These are phyloP conservation scores for Trypanosoma melophagium DNA, from an alignment of 208 protist genomes.

Conservation along the genomic window DNA sequence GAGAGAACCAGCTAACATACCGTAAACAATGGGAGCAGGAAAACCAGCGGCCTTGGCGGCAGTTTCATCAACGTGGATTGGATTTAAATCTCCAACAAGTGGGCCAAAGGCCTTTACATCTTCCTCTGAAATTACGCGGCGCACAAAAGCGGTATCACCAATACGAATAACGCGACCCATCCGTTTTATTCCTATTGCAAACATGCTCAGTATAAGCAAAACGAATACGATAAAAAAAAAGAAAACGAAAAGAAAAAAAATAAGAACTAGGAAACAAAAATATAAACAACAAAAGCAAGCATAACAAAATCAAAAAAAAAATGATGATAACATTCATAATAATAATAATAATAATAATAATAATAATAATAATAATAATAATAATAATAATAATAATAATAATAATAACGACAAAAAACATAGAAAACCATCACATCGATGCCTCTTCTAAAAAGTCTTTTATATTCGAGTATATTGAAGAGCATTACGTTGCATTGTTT, in stretches of 20 bases:
- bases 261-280: no score
- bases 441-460: not conserved
- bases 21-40: slow-evolving; percentile 71
- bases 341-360: not conserved
- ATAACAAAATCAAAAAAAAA: no score
- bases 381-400: not conserved
- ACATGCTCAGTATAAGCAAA: slow-evolving; percentile 20
- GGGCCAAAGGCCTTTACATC: slow-evolving; percentile 73
- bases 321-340: not conserved
- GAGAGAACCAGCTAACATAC: slow-evolving; percentile 81
- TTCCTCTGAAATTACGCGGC: slow-evolving; percentile 42
- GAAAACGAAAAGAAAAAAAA: not conserved
- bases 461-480: slow-evolving; percentile 86
- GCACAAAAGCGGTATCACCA: slow-evolving; percentile 50
- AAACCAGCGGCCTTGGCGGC: slow-evolving; percentile 82
- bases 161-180: slow-evolving; percentile 58
- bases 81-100: slow-evolving; percentile 82
- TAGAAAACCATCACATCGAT: no score
- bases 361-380: not conserved
- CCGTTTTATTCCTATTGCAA: slow-evolving; percentile 11
- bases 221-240: slow-evolving; percentile 15
- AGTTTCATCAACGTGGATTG: slow-evolving; percentile 67
- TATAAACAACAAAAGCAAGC: no score
- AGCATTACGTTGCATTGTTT: slow-evolving; percentile 85
- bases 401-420: not conserved